Evolutionary conservation across 2,329 filamentous ascomycete genomes (phyloP), one percentile per base, ranked within the genome.

Genomic region (Zasmidium citrigriseum): DNA sequence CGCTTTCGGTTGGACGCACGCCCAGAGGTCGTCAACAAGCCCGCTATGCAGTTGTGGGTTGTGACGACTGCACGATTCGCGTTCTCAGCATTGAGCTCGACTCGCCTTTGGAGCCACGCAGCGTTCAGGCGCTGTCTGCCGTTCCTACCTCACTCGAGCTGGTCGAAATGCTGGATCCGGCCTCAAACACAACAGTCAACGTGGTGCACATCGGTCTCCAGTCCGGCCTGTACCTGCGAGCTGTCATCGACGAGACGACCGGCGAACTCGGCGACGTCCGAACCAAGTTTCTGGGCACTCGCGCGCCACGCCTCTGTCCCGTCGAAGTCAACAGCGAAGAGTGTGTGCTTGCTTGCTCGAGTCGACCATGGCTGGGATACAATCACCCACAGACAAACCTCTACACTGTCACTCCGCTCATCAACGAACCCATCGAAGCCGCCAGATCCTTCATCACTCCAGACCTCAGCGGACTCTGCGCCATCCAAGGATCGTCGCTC

Each of bases 401-500:
- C 38, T 96, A 97, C 70, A 91, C 96, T 76, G 87, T 98, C 66
- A 97, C 93, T 1, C 95, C 96, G 0, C 78, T 99, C 25, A 91
- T 67, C 45, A 66, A 65, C 69, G 87, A 89, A 54, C 87, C 89
- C 44, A 84, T 99, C 24, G 92, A 96, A 74, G 97, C 91, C 82
- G 93, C 90, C 2, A 96, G 93, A 89, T 96, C 95, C 68, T 98
- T 99, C 72, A 93, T 90, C 74, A 96, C 93, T 71, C 91, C 96
- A 72, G 90, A 96, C 74, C 68, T 71, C 56, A 50, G 57, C 14
- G 68, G 64, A 18, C 55, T 68, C 77, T 73, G 83, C 67, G 64
- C 65, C 2, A 65, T 70, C 7, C 67, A 70, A 52, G 65, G 64
- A 12, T 61, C 58, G 14, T 65, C 63, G 22, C 62, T 70, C 20